Percentiles rank a stretch among this genome's conserved stretches.
phyloP scores from a whole-genome alignment of 441 rosid species.

The Dalechampia spathulata region DNA sequence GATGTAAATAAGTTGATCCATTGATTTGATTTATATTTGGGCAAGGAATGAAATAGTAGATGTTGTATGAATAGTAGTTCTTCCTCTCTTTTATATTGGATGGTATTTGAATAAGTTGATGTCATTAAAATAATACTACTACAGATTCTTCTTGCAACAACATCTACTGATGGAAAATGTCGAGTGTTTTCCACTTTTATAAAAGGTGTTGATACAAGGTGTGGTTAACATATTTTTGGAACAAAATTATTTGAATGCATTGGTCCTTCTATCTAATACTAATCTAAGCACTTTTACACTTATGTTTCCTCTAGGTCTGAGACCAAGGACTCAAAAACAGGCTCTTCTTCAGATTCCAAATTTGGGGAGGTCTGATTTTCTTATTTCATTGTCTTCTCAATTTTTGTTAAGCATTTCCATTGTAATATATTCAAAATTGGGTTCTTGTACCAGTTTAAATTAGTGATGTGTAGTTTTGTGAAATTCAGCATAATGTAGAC shows the following conservation, averaged over 20 bases:
- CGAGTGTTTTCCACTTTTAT: constrained; percentile 92
- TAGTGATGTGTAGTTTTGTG: neutral
- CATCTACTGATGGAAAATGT: constrained; percentile 98
- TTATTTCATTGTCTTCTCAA: neutral
- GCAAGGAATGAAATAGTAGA: neutral
- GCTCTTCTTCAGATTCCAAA: constrained; percentile 69
- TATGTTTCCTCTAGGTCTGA: constrained; percentile 15
- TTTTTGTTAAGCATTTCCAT: neutral
- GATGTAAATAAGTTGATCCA: neutral
- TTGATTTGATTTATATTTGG: neutral
- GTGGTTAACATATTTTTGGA: constrained; percentile 14
- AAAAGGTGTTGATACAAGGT: constrained; percentile 95
- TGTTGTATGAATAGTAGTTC: neutral
- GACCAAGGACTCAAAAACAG: constrained; percentile 61
- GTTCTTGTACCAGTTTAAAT: neutral
- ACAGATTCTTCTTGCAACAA: constrained; percentile 89
- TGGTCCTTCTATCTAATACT: neutral
- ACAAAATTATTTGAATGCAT: constrained; percentile 1
- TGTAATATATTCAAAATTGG: neutral
- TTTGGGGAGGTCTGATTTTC: constrained; percentile 79
- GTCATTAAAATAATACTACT: constrained; percentile 10
- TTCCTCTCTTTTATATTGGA: neutral
- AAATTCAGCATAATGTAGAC: neutral
- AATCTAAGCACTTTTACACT: constrained; percentile 14
- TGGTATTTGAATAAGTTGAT: constrained; percentile 2